Conservation (phyloP, 768 basidiomycete species). For the Clathrus columnatus region DNA sequence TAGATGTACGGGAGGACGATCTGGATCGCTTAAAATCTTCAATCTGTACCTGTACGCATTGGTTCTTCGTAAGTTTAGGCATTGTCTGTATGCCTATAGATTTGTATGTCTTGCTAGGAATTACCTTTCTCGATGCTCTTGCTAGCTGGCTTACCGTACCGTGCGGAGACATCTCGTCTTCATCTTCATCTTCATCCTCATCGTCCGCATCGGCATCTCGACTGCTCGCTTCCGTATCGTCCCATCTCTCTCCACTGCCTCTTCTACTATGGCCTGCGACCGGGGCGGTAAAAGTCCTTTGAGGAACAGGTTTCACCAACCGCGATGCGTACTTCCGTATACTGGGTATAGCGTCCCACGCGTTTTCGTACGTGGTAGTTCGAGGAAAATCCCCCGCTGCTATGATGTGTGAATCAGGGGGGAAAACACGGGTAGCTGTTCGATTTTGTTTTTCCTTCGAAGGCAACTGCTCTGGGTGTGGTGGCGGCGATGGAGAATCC, state of each 20-base stretch:
- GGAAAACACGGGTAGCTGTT: constrained; percentile 11
- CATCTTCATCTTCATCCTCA: constrained; percentile 42
- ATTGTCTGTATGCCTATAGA: constrained; percentile 67
- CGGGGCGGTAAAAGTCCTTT: constrained; percentile 44
- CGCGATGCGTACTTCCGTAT: constrained; percentile 68
- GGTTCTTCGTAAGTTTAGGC: constrained; percentile 41
- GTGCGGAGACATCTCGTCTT: constrained; percentile 13
- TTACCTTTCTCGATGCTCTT: constrained; percentile 11
- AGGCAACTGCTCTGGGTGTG: constrained; percentile 22
- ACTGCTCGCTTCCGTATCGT: constrained; percentile 60
- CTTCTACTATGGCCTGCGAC: constrained; percentile 24
- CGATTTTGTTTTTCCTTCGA: not conserved
- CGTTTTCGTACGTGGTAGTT: constrained; percentile 62
- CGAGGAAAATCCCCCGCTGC: constrained; percentile 39
- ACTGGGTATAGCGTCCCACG: constrained; percentile 77
- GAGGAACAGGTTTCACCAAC: constrained; percentile 39
- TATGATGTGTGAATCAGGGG: constrained; percentile 29
- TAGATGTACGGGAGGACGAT: constrained; percentile 1
- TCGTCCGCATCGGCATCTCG: constrained; percentile 79
- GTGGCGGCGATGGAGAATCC: constrained; percentile 24
- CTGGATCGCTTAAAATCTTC: not conserved
- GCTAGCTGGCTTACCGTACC: constrained; percentile 22
- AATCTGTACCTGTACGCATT: constrained; percentile 50
- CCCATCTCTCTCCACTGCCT: constrained; percentile 36
- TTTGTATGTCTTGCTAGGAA: constrained; percentile 42